These are phyloP conservation scores for Auricularia sp. DNA, from an alignment of 768 basidiomycete species.

Conservation along the genomic window DNA sequence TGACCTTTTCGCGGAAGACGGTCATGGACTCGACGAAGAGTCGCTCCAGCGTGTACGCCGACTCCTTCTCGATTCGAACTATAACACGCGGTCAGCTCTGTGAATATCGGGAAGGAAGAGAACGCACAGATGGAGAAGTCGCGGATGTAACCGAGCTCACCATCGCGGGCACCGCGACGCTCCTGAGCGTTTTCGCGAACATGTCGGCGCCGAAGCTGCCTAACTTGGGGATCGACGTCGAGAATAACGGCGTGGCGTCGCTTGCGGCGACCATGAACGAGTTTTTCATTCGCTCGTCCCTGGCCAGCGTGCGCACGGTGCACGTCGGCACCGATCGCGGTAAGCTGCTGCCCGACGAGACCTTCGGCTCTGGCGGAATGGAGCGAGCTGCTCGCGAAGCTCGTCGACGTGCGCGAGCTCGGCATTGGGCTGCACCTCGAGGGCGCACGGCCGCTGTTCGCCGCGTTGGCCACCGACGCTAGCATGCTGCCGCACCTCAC, in stretches of 20 bases:
- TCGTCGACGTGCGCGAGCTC: conserved; percentile 1
- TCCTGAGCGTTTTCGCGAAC: background rate
- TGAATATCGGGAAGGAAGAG: no score
- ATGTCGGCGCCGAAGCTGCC: background rate
- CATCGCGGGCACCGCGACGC: background rate
- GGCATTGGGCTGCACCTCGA: background rate
- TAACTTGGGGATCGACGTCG: background rate
- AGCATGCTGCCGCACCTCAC: background rate
- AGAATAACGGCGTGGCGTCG: background rate
- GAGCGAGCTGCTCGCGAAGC: background rate
- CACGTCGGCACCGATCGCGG: background rate
- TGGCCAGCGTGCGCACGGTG: background rate
- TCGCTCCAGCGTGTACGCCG: conserved; percentile 76
- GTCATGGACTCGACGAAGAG: conserved; percentile 70
- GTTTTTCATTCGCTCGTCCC: background rate
- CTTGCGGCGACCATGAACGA: background rate
- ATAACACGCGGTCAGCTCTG: background rate
- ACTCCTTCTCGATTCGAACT: conserved; percentile 89
- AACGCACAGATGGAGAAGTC: conserved; percentile 88
- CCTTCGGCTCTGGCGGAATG: background rate
- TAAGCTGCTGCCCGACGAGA: background rate
- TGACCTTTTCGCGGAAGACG: conserved; percentile 76
- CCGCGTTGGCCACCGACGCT: background rate
- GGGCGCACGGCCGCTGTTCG: background rate
- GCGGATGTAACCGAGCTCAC: conserved; percentile 57